These are phyloP conservation scores for Globisporangium nagaii DNA, from an alignment of 352 stramenopile species.

Conservation along the genomic window DNA sequence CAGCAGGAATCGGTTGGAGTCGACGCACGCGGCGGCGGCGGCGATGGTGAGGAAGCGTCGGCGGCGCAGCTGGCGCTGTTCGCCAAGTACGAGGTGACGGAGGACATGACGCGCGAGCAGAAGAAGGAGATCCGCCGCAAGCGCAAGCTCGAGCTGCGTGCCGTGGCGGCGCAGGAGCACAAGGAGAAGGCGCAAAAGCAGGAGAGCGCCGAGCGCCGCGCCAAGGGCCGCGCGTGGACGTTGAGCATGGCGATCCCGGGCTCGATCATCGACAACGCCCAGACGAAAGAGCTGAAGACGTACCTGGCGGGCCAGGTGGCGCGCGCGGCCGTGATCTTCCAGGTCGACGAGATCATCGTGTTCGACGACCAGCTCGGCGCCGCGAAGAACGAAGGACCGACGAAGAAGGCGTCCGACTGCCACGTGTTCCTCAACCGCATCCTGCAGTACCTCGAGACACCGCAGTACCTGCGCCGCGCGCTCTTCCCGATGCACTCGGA, in stretches of 20 bases:
- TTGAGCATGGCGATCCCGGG: constrained; percentile 95
- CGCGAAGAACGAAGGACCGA: constrained; percentile 33
- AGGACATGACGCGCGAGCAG: constrained; percentile 40
- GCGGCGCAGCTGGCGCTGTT: constrained; percentile 3
- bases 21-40: background rate
- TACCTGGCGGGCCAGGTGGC: constrained; percentile 95
- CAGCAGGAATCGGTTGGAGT: no score
- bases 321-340: constrained; percentile 95
- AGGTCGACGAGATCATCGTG: constrained; percentile 98
- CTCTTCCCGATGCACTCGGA: constrained; percentile 98
- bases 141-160: constrained; percentile 56
- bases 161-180: constrained; percentile 24
- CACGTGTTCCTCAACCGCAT: constrained; percentile 87
- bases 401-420: constrained; percentile 67
- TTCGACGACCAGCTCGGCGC: constrained; percentile 94
- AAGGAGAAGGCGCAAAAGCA: constrained; percentile 27
- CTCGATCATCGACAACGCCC: constrained; percentile 96
- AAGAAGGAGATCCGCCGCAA: constrained; percentile 75
- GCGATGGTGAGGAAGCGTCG: background rate
- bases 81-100: constrained; percentile 15
- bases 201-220: constrained; percentile 30
- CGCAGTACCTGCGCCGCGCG: constrained; percentile 95
- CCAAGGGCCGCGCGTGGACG: constrained; percentile 84
- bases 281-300: constrained; percentile 96
- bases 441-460: constrained; percentile 97